These are phyloP conservation scores for Hyphopichia fennica DNA, from an alignment of 1,139 yeast species.

Conservation along the genomic window DNA sequence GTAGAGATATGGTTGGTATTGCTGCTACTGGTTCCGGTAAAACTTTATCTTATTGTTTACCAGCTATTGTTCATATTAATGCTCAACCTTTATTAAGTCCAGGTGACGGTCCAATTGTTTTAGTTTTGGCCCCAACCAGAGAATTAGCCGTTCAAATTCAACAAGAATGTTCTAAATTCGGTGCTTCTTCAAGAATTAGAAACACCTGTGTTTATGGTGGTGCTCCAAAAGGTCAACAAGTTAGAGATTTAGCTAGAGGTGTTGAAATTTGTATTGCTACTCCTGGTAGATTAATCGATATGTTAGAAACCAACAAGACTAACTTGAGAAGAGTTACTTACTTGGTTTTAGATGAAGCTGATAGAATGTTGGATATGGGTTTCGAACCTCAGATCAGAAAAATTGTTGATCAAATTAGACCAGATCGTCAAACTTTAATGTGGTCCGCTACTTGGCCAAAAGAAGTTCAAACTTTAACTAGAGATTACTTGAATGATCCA, in stretches of 20 bases:
- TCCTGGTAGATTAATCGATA: conserved; percentile 97
- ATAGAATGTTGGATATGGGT: conserved; percentile 96
- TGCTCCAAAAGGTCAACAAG: conserved; percentile 97
- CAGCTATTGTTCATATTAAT: conserved; percentile 95
- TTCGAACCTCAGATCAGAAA: conserved; percentile 95
- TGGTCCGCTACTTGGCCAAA: conserved; percentile 99
- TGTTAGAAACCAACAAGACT: conserved; percentile 94
- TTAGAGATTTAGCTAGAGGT: conserved; percentile 93
- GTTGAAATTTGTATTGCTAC: conserved; percentile 95
- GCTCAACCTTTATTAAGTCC: conserved; percentile 92
- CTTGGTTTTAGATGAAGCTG: conserved; percentile 96
- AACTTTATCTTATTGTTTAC: conserved; percentile 94
- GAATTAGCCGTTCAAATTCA: conserved; percentile 98
- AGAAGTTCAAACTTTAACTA: conserved; percentile 89
- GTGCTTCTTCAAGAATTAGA: conserved; percentile 87
- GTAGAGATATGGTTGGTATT: conserved; percentile 98
- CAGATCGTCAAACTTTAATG: conserved; percentile 97
- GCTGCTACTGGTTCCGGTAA: conserved; percentile 99
- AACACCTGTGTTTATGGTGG: conserved; percentile 99
- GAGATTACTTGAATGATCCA: conserved; percentile 87
- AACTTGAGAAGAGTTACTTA: conserved; percentile 95
- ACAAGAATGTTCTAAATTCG: conserved; percentile 93
- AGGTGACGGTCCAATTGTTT: conserved; percentile 97
- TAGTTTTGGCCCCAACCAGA: conserved; percentile 97
- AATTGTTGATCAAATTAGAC: conserved; percentile 92